These are phyloP conservation scores for Pyricularia pennisetigena DNA, from an alignment of 2,329 filamentous ascomycete species.

Conservation along the genomic window DNA sequence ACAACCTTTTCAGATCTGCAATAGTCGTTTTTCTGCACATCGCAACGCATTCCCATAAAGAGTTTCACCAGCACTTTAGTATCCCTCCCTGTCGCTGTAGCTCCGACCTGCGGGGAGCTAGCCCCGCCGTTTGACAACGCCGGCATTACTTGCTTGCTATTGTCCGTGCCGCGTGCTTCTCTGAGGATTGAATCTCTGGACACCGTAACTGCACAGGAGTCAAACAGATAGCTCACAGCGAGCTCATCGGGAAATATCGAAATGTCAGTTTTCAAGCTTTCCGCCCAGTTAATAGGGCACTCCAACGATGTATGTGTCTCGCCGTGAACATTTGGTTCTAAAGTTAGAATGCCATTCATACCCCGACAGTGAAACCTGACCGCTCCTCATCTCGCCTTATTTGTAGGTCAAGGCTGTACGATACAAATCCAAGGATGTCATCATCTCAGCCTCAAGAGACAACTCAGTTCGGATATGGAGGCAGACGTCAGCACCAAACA, in stretches of 20 bases:
- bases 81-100: not conserved
- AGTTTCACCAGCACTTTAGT: not conserved
- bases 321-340: not conserved
- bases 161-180: not conserved
- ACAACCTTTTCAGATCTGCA: not conserved
- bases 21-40: not conserved
- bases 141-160: not conserved
- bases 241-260: slow-evolving; percentile 4
- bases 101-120: not conserved
- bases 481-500: slow-evolving; percentile 32
- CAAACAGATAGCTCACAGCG: not conserved
- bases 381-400: not conserved
- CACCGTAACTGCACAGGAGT: not conserved
- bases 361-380: not conserved
- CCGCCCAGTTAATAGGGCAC: slow-evolving; percentile 79
- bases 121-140: not conserved
- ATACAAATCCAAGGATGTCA: slow-evolving; percentile 39
- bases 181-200: not conserved
- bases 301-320: slow-evolving; percentile 71
- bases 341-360: slow-evolving; percentile 1
- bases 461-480: slow-evolving; percentile 84
- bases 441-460: slow-evolving; percentile 86
- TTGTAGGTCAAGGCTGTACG: slow-evolving; percentile 73
- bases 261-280: slow-evolving; percentile 87
- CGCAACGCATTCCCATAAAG: not conserved